Percentiles rank a stretch among this genome's conserved stretches.
Evolutionary conservation across 2,329 filamentous ascomycete genomes (phyloP).

Genomic region (Ustulina deusta): DNA sequence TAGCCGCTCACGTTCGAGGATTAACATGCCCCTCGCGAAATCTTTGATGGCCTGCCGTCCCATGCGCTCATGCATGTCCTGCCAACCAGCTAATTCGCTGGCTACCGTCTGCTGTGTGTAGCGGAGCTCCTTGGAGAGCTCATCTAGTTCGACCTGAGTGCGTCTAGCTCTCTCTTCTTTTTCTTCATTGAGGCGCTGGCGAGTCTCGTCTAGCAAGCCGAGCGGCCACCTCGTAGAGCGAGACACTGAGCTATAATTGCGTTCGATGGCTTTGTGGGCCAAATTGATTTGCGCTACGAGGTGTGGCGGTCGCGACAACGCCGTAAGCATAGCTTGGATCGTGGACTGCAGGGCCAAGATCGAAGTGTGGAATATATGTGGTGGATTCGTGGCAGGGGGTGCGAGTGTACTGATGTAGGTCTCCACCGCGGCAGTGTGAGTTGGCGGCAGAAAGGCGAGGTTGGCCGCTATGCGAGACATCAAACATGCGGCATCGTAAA

Average conservation of each 20-base stretch:
- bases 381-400: constrained; percentile 78
- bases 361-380: constrained; percentile 77
- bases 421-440: constrained; percentile 77
- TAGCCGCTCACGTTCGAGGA: constrained; percentile 81
- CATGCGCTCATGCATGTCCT: constrained; percentile 85
- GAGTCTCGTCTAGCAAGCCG: constrained; percentile 85
- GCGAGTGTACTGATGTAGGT: constrained; percentile 75
- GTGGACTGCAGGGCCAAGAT: constrained; percentile 86
- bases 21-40: constrained; percentile 81
- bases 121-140: constrained; percentile 82
- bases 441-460: constrained; percentile 74
- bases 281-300: constrained; percentile 82
- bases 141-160: constrained; percentile 75
- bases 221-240: constrained; percentile 84
- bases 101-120: constrained; percentile 96
- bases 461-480: constrained; percentile 65
- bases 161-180: constrained; percentile 82
- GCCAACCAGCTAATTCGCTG: constrained; percentile 91
- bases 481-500: constrained; percentile 73
- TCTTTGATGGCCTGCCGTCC: constrained; percentile 80
- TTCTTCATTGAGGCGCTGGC: constrained; percentile 84
- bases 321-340: constrained; percentile 81
- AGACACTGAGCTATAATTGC: constrained; percentile 79
- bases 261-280: constrained; percentile 80
- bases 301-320: constrained; percentile 81